Evolutionary conservation across 257 asterid genomes (phyloP).

Genomic region (Prunella vulgaris): DNA sequence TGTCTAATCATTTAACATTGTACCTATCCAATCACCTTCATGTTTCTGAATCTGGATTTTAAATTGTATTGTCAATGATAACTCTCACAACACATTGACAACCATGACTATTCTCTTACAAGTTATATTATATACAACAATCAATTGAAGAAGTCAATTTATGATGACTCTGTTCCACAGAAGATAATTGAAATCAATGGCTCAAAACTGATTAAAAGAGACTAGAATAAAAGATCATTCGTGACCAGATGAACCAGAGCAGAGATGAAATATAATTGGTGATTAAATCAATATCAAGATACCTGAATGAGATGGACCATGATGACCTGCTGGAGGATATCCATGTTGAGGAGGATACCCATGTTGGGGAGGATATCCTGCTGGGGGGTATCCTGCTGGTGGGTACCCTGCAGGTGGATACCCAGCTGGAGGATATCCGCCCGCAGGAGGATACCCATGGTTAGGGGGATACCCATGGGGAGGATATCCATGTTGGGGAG

Average conservation of each 20-base stretch:
- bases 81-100: background rate
- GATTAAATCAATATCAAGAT: background rate
- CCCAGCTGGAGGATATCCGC: conserved; percentile 37
- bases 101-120: background rate
- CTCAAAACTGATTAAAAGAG: background rate
- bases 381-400: conserved; percentile 49
- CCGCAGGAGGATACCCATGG: conserved; percentile 37
- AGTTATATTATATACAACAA: background rate
- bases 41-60: background rate
- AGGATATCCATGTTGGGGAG: conserved; percentile 33
- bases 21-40: background rate
- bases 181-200: background rate
- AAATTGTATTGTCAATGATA: background rate
- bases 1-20: background rate
- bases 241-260: background rate
- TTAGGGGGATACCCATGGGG: conserved; percentile 42
- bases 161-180: background rate
- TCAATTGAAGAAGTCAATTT: background rate
- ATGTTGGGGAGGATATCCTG: conserved; percentile 36
- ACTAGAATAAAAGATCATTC: background rate
- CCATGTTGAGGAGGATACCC: conserved; percentile 44
- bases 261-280: background rate
- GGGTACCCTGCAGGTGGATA: conserved; percentile 48
- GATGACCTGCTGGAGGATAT: conserved; percentile 41
- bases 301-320: conserved; percentile 63